A percentile compares a stretch with the other conserved stretches of the same genome.
These are phyloP conservation scores for Laguncularia racemosa DNA, from an alignment of 345 rosid species.

Conservation along the genomic window DNA sequence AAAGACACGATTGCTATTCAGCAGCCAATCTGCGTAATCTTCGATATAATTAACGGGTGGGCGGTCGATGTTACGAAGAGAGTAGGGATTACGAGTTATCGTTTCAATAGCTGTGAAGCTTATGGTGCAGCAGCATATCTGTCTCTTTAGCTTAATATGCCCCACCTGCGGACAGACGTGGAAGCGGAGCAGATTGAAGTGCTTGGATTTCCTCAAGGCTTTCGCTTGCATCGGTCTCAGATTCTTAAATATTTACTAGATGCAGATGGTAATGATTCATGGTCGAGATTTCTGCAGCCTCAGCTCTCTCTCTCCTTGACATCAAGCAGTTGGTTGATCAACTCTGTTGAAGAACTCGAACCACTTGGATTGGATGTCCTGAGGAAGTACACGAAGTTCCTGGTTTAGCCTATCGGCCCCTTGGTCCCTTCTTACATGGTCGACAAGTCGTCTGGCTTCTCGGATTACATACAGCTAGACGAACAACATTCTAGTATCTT, in stretches of 20 bases:
- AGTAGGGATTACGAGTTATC: conserved; percentile 17
- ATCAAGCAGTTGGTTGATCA: no score
- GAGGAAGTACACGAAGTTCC: conserved; percentile 21
- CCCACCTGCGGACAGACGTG: conserved; percentile 24
- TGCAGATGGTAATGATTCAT: conserved; percentile 32
- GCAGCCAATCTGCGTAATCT: conserved; percentile 36
- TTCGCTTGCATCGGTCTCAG: conserved; percentile 29
- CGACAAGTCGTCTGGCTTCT: neutral
- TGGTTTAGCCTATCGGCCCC: conserved; percentile 40
- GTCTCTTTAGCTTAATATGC: conserved; percentile 41
- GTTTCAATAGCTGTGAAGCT: conserved; percentile 31
- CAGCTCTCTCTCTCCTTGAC: conserved; percentile 20
- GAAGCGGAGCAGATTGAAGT: conserved; percentile 21
- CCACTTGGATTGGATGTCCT: conserved; percentile 19
- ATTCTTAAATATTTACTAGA: conserved; percentile 19
- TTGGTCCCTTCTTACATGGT: conserved; percentile 26
- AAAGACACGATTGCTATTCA: conserved; percentile 9
- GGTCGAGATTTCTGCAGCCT: conserved; percentile 35
- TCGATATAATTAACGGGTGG: conserved; percentile 38
- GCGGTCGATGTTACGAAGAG: conserved; percentile 23
- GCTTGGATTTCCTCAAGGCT: conserved; percentile 38
- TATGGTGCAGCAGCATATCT: conserved; percentile 28
- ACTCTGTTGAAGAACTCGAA: conserved; percentile 37
- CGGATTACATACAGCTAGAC: conserved; percentile 1
- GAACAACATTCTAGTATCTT: conserved; percentile 25